A percentile compares a stretch with the other conserved stretches of the same genome.
Evolutionary conservation across 805 yeast species (phyloP).

Genomic region (Zygosaccharomyces gambellarensis): DNA sequence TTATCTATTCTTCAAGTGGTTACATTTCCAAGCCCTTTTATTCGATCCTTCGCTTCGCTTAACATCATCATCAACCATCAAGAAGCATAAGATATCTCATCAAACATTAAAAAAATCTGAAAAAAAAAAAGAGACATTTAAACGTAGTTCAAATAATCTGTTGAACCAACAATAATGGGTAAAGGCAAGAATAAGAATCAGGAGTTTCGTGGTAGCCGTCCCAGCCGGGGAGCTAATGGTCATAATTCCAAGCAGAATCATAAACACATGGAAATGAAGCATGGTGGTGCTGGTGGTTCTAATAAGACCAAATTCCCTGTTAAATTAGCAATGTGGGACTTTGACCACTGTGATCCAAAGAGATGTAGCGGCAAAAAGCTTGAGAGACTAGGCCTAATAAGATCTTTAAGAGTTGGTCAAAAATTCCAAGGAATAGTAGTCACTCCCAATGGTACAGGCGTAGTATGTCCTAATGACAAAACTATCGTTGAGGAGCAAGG

Average conservation of each 20-base stretch:
- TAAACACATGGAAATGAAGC: conserved; percentile 38
- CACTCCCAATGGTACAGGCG: conserved; percentile 85
- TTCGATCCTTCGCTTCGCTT: conserved; percentile 3
- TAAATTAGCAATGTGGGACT: conserved; percentile 97
- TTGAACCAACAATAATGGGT: conserved; percentile 25
- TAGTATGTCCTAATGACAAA: conserved; percentile 83
- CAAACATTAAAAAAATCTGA: background rate
- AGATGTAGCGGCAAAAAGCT: conserved; percentile 94
- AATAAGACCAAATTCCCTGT: conserved; percentile 59
- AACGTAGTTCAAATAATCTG: background rate
- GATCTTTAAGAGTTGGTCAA: conserved; percentile 80
- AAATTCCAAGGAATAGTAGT: conserved; percentile 88
- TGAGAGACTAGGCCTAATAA: conserved; percentile 80
- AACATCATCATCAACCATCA: background rate
- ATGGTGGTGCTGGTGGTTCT: conserved; percentile 24
- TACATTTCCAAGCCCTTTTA: conserved; percentile 3
- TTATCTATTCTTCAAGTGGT: background rate
- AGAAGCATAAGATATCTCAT: background rate
- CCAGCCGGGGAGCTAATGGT: conserved; percentile 47
- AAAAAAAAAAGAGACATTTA: background rate
- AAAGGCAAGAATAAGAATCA: conserved; percentile 45
- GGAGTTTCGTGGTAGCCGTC: conserved; percentile 36
- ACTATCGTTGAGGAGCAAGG: conserved; percentile 75
- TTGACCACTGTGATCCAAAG: conserved; percentile 97
- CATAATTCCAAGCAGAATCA: conserved; percentile 53